Conservation (phyloP, 2,329 filamentous ascomycete species). For the Fonsecaea pugnacius region DNA sequence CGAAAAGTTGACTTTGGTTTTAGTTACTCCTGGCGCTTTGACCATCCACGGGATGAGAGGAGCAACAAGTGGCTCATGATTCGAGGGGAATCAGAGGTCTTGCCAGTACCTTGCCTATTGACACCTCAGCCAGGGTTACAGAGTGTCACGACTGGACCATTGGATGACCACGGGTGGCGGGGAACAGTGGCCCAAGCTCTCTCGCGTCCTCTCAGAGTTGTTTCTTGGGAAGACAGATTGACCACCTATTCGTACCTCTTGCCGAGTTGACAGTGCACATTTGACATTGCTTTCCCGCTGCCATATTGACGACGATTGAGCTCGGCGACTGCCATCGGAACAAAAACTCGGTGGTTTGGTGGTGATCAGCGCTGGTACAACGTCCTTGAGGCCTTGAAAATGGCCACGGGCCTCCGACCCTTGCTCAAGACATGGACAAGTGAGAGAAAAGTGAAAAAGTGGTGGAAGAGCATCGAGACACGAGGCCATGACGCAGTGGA, state of each 20-base stretch:
- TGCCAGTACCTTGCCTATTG: not conserved
- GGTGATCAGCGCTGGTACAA: not conserved
- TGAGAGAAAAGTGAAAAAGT: not conserved
- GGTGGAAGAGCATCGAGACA: not conserved
- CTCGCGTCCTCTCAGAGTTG: not conserved
- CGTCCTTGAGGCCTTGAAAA: not conserved
- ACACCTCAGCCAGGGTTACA: not conserved
- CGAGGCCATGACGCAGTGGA: not conserved
- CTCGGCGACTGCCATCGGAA: not conserved
- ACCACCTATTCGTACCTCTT: not conserved
- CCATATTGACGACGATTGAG: not conserved
- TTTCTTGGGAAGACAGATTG: not conserved
- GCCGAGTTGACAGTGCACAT: not conserved
- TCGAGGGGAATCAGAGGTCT: not conserved
- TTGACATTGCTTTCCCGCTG: not conserved
- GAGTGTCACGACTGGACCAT: not conserved
- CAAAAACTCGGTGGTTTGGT: not conserved
- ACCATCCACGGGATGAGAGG: not conserved
- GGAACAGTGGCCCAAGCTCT: not conserved
- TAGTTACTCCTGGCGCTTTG: not conserved
- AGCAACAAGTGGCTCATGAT: not conserved
- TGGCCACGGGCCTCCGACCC: constrained; percentile 1
- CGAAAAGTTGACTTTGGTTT: not conserved
- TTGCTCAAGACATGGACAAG: not conserved
- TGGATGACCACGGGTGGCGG: not conserved